Evolutionary conservation across 73 alveolate species (phyloP).

Genomic region (Paramecium octaurelia): DNA sequence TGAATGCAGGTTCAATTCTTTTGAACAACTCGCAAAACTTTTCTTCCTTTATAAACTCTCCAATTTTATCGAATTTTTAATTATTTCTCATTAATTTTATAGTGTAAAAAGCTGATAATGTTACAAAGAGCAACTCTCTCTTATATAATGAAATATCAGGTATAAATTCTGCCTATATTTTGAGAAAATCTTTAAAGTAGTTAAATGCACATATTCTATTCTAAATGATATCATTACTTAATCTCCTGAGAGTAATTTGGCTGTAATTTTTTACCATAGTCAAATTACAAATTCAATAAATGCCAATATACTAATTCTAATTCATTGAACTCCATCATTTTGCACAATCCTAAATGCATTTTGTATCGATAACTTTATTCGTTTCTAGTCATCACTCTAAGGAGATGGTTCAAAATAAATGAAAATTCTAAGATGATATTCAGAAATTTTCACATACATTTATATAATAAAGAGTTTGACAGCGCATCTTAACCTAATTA

Average conservation of each 20-base stretch:
- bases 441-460: not conserved
- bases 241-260: not conserved
- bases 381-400: not conserved
- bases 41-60: constrained; percentile 39
- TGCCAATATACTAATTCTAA: constrained; percentile 34
- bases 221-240: not conserved
- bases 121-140: constrained; percentile 6
- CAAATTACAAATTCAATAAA: not conserved
- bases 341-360: constrained; percentile 1
- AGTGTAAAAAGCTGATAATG: not conserved
- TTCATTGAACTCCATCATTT: constrained; percentile 37
- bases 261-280: constrained; percentile 17
- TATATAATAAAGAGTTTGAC: not conserved
- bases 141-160: constrained; percentile 21
- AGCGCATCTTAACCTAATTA: not conserved
- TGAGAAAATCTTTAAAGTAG: constrained; percentile 1
- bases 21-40: not conserved
- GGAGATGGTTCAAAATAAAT: constrained; percentile 12
- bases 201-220: not conserved
- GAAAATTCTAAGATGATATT: not conserved
- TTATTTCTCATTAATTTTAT: not conserved
- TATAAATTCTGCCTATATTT: not conserved
- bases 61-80: not conserved
- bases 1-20: not conserved
- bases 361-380: not conserved